A percentile compares a stretch with the other conserved stretches of the same genome.
Evolutionary conservation across 2,329 filamentous ascomycete species (phyloP).

Genomic region (Westerdykella ornata): DNA sequence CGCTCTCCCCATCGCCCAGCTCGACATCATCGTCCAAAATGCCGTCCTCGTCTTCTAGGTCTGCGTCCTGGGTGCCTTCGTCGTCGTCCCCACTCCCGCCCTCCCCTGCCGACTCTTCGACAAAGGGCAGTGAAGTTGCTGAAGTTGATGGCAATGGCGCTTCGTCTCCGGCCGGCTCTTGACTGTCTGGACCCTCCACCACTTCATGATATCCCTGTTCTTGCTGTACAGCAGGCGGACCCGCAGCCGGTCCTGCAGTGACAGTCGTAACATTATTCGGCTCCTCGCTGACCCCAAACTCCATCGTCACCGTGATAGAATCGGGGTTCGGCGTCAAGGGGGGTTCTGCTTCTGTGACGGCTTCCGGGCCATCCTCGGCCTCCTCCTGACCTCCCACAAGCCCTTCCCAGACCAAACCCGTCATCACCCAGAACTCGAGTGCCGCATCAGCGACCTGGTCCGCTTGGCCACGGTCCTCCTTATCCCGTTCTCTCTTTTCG

Average conservation of each 20-base stretch:
- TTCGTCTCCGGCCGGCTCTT: slow-evolving; percentile 4
- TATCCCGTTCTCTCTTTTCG: slow-evolving; percentile 27
- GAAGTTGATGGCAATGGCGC: slow-evolving; percentile 1
- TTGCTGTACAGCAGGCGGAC: slow-evolving; percentile 1
- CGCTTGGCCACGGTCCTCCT: slow-evolving; percentile 28
- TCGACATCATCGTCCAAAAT: slow-evolving; percentile 7
- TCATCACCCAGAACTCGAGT: slow-evolving; percentile 30
- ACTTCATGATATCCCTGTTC: slow-evolving; percentile 13
- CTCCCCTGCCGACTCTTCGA: background rate
- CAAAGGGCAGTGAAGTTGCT: background rate
- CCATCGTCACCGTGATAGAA: slow-evolving; percentile 31
- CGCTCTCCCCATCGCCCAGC: slow-evolving; percentile 16
- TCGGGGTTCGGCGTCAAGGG: slow-evolving; percentile 24
- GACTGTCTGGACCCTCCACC: slow-evolving; percentile 12
- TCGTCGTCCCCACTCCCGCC: background rate
- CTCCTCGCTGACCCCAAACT: slow-evolving; percentile 31
- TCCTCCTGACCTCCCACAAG: background rate
- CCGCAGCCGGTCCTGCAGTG: slow-evolving; percentile 16
- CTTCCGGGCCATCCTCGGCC: slow-evolving; percentile 5
- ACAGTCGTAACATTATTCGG: slow-evolving; percentile 26
- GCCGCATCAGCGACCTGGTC: slow-evolving; percentile 33
- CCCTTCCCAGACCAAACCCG: slow-evolving; percentile 12
- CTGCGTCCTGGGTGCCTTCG: background rate
- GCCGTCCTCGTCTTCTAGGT: slow-evolving; percentile 1
- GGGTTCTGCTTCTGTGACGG: background rate